phyloP scores from a whole-genome alignment of 2,329 filamentous ascomycete genomes.

The Fulvia fulva region DNA sequence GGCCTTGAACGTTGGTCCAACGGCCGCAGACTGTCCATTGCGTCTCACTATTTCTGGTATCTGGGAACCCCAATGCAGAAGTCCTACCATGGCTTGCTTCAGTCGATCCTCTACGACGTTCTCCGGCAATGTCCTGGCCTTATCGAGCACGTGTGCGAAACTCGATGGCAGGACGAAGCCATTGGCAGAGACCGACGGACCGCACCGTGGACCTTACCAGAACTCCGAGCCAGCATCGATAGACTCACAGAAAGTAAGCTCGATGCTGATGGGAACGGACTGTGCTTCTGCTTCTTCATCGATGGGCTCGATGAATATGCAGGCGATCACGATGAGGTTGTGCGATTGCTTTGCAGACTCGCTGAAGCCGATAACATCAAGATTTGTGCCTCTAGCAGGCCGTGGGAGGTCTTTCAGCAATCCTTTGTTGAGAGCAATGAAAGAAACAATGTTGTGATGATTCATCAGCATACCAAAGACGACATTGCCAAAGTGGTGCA shows the following conservation, averaged over 20 bases:
- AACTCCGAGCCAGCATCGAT: background rate
- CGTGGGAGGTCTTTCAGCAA: constrained; percentile 15
- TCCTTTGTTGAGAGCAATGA: background rate
- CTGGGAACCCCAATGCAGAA: constrained; percentile 11
- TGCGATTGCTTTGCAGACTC: constrained; percentile 1
- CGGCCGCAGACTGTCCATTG: background rate
- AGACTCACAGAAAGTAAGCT: background rate
- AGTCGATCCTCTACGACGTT: constrained; percentile 14
- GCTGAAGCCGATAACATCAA: constrained; percentile 7
- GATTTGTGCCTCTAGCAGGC: constrained; percentile 17
- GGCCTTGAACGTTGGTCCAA: background rate
- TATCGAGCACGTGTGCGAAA: background rate
- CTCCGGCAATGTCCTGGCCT: constrained; percentile 8
- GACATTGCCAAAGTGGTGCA: constrained; percentile 4
- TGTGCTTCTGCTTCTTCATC: constrained; percentile 20
- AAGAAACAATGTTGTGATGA: background rate
- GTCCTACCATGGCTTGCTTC: constrained; percentile 13
- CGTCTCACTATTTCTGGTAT: constrained; percentile 17
- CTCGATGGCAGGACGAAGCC: background rate
- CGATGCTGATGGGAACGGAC: background rate
- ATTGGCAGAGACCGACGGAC: background rate
- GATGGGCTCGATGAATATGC: constrained; percentile 22
- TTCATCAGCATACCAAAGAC: constrained; percentile 10
- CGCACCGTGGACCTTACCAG: background rate
- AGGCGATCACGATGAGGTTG: constrained; percentile 11